phyloP scores from a whole-genome alignment of 441 rosid genomes.

The Cnidoscolus chayamansa region DNA sequence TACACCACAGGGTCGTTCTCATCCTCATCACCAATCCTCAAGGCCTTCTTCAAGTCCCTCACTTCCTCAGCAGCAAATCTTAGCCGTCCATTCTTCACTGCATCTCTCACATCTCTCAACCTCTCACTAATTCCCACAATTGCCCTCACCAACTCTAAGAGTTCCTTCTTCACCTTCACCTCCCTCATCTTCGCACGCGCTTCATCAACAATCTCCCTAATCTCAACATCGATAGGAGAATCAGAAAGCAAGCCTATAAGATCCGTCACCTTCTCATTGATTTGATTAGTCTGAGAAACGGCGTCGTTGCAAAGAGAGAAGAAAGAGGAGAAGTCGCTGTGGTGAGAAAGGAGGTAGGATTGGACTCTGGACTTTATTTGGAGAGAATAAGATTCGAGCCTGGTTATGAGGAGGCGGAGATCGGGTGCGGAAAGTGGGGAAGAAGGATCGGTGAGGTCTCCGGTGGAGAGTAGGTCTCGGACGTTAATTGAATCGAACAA shows the following conservation, averaged over 20 bases:
- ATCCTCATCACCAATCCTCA: constrained; percentile 67
- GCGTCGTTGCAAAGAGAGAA: constrained; percentile 73
- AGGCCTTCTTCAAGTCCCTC: constrained; percentile 54
- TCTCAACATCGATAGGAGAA: constrained; percentile 61
- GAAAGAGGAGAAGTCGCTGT: constrained; percentile 70
- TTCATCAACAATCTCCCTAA: constrained; percentile 56
- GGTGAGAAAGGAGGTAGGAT: constrained; percentile 75
- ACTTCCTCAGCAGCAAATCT: constrained; percentile 71
- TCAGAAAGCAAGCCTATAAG: constrained; percentile 53
- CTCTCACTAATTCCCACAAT: constrained; percentile 64
- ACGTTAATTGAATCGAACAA: constrained; percentile 71
- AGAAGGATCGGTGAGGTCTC: constrained; percentile 70
- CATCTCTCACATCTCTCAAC: constrained; percentile 56
- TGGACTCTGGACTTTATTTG: constrained; percentile 86
- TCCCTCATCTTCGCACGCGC: constrained; percentile 51
- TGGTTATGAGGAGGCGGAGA: constrained; percentile 82
- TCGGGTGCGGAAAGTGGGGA: constrained; percentile 92
- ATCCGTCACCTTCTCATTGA: constrained; percentile 43
- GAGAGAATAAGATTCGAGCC: constrained; percentile 82
- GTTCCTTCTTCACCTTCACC: constrained; percentile 54
- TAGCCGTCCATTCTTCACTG: constrained; percentile 51
- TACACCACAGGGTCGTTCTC: constrained; percentile 71
- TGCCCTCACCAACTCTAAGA: constrained; percentile 54
- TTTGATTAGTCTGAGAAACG: constrained; percentile 45
- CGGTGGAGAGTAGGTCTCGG: constrained; percentile 75